These are phyloP conservation scores for Zygosaccharomyces pseudorouxii DNA, from an alignment of 805 yeast genomes.

Conservation along the genomic window DNA sequence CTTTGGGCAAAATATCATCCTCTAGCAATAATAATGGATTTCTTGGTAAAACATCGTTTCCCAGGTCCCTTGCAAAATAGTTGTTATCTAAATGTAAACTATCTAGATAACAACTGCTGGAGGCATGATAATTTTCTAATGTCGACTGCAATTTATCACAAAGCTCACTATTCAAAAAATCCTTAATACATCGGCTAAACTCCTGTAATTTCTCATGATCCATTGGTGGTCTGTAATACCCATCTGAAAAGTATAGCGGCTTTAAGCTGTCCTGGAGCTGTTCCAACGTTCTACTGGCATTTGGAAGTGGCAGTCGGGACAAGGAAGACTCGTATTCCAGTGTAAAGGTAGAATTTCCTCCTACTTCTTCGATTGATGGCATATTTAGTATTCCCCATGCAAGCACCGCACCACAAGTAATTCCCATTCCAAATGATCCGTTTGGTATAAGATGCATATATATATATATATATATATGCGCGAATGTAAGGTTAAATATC, in stretches of 20 bases:
- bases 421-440: too few species aligned
- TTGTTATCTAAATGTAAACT: constrained; percentile 41
- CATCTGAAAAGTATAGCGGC: constrained; percentile 54
- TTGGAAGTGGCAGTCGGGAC: constrained; percentile 63
- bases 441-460: not conserved
- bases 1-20: constrained; percentile 63
- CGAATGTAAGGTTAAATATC: not conserved
- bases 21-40: constrained; percentile 73
- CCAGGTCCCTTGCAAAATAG: constrained; percentile 52
- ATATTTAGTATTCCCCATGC: not conserved
- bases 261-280: constrained; percentile 53
- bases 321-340: constrained; percentile 30
- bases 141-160: constrained; percentile 51
- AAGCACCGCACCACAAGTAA: too few species aligned
- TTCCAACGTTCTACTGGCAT: constrained; percentile 43
- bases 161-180: constrained; percentile 42
- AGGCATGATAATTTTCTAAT: constrained; percentile 42
- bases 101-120: constrained; percentile 51
- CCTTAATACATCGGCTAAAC: constrained; percentile 41
- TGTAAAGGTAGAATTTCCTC: not conserved
- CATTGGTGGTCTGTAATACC: constrained; percentile 37
- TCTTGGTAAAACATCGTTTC: constrained; percentile 67
- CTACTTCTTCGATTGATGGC: not conserved
- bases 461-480: not conserved
- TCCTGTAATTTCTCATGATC: constrained; percentile 29